phyloP scores from a whole-genome alignment of 805 yeast species.

The Cyberlindnera japonica region DNA sequence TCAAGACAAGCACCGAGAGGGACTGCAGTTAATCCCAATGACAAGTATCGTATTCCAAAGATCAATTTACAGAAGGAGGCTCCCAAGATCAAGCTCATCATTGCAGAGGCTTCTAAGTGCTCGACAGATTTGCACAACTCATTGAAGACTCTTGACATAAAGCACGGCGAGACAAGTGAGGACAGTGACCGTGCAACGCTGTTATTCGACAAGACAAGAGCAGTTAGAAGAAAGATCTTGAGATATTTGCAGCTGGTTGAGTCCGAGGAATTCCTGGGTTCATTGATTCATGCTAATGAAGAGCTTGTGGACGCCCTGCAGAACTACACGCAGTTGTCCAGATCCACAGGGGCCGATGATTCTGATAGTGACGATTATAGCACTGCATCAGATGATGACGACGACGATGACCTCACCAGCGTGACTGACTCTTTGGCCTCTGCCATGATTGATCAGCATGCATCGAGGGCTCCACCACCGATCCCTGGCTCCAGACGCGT shows the following conservation, averaged over 20 bases:
- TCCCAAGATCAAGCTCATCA: conserved; percentile 61
- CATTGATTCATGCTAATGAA: conserved; percentile 85
- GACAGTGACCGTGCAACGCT: conserved; percentile 60
- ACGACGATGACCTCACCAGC: conserved; percentile 33
- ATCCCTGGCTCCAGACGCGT: conserved; percentile 11
- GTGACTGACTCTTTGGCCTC: conserved; percentile 27
- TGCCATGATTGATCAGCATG: conserved; percentile 27
- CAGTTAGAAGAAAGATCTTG: conserved; percentile 71
- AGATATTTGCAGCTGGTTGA: conserved; percentile 81
- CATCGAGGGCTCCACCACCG: conserved; percentile 21
- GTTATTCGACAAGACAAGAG: conserved; percentile 71
- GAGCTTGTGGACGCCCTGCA: conserved; percentile 74
- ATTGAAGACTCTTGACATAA: conserved; percentile 39
- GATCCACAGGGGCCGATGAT: conserved; percentile 41
- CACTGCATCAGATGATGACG: conserved; percentile 32
- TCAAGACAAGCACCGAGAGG: neutral
- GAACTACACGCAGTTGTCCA: conserved; percentile 56
- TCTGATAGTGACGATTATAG: conserved; percentile 35
- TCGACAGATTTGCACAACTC: conserved; percentile 68
- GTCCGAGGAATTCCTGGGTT: conserved; percentile 84
- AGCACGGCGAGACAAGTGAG: conserved; percentile 49
- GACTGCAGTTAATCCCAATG: conserved; percentile 37
- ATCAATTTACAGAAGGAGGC: conserved; percentile 67
- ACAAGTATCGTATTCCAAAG: conserved; percentile 58
- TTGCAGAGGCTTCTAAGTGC: conserved; percentile 73